Evolutionary conservation across 2,329 filamentous ascomycete genomes (phyloP).

Genomic region (Fusarium miscanthi): DNA sequence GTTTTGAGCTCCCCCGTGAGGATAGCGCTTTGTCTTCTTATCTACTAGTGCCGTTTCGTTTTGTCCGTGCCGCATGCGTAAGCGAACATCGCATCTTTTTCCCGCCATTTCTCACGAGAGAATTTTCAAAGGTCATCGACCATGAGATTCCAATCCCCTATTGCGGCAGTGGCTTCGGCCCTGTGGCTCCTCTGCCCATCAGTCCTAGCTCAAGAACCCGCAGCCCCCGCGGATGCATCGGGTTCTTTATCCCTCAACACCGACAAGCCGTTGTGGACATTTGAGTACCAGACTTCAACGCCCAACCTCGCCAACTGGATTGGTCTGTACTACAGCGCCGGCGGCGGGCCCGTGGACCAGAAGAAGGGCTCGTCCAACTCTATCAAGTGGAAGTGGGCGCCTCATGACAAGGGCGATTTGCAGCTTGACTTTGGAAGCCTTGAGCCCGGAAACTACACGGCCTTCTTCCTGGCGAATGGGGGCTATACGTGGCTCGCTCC

Average conservation of each 20-base stretch:
- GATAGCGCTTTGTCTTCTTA: neutral
- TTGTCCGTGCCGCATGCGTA: neutral
- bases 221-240: neutral
- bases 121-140: neutral
- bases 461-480: slow-evolving; percentile 51
- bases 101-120: neutral
- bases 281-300: slow-evolving; percentile 49
- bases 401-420: slow-evolving; percentile 43
- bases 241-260: slow-evolving; percentile 35
- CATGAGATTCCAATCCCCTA: slow-evolving; percentile 29
- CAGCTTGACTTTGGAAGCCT: slow-evolving; percentile 41
- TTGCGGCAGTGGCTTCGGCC: slow-evolving; percentile 21
- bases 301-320: slow-evolving; percentile 52
- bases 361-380: slow-evolving; percentile 44
- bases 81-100: neutral
- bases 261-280: slow-evolving; percentile 45
- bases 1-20: neutral
- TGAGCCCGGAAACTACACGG: slow-evolving; percentile 49
- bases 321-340: slow-evolving; percentile 49
- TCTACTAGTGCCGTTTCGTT: neutral
- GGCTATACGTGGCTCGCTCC: slow-evolving; percentile 52
- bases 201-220: slow-evolving; percentile 13
- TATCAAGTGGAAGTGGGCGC: slow-evolving; percentile 51
- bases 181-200: slow-evolving; percentile 28
- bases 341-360: slow-evolving; percentile 51